Percentiles rank a stretch among this genome's conserved stretches.
phyloP scores from a whole-genome alignment of 2,329 filamentous ascomycete species.

The Elsinoe ampelina region DNA sequence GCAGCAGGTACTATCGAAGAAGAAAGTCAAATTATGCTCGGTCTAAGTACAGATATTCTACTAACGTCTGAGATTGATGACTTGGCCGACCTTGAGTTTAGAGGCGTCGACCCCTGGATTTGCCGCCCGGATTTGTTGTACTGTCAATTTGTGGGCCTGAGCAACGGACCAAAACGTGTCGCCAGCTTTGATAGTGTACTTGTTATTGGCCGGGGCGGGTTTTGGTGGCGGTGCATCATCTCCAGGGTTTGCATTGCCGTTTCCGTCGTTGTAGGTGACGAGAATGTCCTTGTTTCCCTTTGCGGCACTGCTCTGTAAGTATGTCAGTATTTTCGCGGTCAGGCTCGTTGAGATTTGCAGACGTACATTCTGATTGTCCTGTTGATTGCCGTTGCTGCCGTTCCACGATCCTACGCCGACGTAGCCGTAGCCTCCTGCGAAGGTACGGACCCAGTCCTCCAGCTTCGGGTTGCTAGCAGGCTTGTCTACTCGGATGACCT shows the following conservation, averaged over 20 bases:
- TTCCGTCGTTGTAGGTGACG: slow-evolving; percentile 30
- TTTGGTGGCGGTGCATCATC: neutral
- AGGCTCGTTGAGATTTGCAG: neutral
- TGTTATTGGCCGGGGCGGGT: neutral
- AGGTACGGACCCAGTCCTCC: slow-evolving; percentile 31
- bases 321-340: neutral
- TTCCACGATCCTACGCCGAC: slow-evolving; percentile 34
- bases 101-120: neutral
- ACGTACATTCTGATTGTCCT: slow-evolving; percentile 27
- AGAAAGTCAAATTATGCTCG: neutral
- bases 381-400: slow-evolving; percentile 25
- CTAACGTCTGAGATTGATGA: slow-evolving; percentile 8
- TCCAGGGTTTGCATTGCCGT: slow-evolving; percentile 17
- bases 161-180: slow-evolving; percentile 9
- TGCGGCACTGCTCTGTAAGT: slow-evolving; percentile 27
- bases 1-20: neutral
- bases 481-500: slow-evolving; percentile 21
- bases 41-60: slow-evolving; percentile 3
- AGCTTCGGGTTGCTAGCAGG: slow-evolving; percentile 29
- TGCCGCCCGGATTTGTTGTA: neutral
- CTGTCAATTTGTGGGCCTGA: neutral
- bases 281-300: slow-evolving; percentile 33
- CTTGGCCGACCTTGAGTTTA: neutral
- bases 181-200: slow-evolving; percentile 13
- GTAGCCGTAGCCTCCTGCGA: slow-evolving; percentile 30